A percentile compares a stretch with the other conserved stretches of the same genome.
Evolutionary conservation across 208 protist genomes (phyloP).

Genomic region (Crithidia acanthocephali): DNA sequence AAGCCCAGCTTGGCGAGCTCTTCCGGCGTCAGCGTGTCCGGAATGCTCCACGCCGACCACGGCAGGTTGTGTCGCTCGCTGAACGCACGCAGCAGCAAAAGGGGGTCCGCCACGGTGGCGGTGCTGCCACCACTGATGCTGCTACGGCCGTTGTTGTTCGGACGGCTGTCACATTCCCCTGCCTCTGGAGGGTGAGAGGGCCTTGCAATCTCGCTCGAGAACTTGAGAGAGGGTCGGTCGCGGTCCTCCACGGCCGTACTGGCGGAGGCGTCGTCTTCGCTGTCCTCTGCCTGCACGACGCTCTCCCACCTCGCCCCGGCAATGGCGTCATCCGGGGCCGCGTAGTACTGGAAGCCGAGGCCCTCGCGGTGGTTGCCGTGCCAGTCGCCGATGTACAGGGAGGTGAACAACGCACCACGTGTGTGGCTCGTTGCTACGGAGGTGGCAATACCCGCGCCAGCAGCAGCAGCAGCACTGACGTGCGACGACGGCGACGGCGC

Average conservation of each 20-base stretch:
- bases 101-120: constrained; percentile 6
- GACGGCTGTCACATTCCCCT: too few species aligned
- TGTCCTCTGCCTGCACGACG: constrained; percentile 2
- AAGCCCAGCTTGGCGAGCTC: constrained; percentile 29
- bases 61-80: constrained; percentile 54
- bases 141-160: too few species aligned
- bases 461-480: neutral
- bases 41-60: constrained; percentile 57
- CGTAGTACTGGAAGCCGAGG: constrained; percentile 75
- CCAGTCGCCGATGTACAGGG: constrained; percentile 85
- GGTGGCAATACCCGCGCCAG: neutral
- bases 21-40: constrained; percentile 35
- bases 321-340: constrained; percentile 27
- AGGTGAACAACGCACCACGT: constrained; percentile 30
- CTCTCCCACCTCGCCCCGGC: neutral
- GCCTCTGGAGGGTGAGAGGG: too few species aligned
- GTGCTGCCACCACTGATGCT: neutral
- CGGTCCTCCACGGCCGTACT: neutral
- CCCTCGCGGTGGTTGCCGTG: constrained; percentile 61
- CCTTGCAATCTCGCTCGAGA: too few species aligned
- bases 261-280: neutral
- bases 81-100: constrained; percentile 43
- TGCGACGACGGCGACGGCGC: neutral
- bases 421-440: neutral
- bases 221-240: neutral